Evolutionary conservation across 805 yeast genomes (phyloP), one percentile per base, ranked within the genome.

Genomic region (Pichia deserticola): DNA sequence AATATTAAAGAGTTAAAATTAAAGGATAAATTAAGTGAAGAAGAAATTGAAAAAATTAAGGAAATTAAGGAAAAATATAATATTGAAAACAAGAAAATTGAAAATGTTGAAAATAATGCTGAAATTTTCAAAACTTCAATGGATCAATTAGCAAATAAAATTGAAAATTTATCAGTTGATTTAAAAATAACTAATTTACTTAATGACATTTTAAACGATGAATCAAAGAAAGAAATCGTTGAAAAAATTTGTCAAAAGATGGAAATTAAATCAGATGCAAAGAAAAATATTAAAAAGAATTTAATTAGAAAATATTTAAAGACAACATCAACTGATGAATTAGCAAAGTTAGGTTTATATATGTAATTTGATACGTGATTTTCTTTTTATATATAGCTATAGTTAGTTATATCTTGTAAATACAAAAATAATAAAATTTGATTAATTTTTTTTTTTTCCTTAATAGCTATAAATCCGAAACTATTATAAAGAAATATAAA

Each of bases 241-340:
- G 63, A 67, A 42, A 54, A 56, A 37, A 69, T 76, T 37, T 60
- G 73, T 29, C 50, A 54, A 36, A 62, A 60, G 38, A 58, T 72
- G 45, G 72, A 75, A 10, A 55, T 65, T 34, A 64, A 47, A 9
- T 66, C 72, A 34, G 75, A 77, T 7, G 66, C 69, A 54, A 76
- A 78, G 61, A 70, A 69, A 46, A 74, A 74, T 63, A 79, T 82
- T 27, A 80, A 75, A 61, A 87, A 86, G 71, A 89, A 89, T 65
- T 66, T 87, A 42, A 65, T 86, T 57, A 76, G 89, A 62, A 86
- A 85, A 66, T 82, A 75, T 63, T 49, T 68, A 12, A 60, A 61
- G 28, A 51, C 49, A 25, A 51, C 65, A 4, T 51, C 67, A 7
- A 30, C 29, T n/a, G 63, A 57, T 12, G 66, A 64, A 48, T 57